Conservation (phyloP, 1,284 basidiomycete genomes). For the Cryptococcus sp. region DNA sequence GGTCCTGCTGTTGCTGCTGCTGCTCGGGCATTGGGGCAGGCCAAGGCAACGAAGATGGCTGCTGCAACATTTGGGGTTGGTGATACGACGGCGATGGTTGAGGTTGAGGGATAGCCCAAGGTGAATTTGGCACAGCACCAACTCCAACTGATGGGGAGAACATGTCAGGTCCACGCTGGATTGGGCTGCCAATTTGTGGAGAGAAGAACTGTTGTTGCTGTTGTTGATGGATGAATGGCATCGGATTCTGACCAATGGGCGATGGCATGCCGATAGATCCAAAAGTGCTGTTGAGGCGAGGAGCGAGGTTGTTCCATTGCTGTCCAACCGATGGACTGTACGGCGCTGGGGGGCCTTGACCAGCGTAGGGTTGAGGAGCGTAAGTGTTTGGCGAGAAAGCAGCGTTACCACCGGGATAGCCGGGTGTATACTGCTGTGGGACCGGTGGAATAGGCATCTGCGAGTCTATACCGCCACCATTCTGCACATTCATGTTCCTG, state of each 20-base stretch:
- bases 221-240: constrained; percentile 25
- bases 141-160: constrained; percentile 30
- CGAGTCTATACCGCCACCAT: constrained; percentile 14
- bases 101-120: constrained; percentile 34
- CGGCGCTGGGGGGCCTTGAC: constrained; percentile 11
- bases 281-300: constrained; percentile 12
- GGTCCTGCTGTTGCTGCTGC: constrained; percentile 17
- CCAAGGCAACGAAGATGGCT: constrained; percentile 3
- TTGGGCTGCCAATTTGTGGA: constrained; percentile 23
- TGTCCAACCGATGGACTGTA: constrained; percentile 20
- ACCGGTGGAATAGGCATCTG: constrained; percentile 13
- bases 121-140: constrained; percentile 26
- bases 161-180: constrained; percentile 15
- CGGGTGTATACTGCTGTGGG: constrained; percentile 13
- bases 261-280: constrained; percentile 31
- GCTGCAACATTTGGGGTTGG: constrained; percentile 11
- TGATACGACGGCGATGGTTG: neutral
- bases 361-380: constrained; percentile 15
- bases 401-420: constrained; percentile 14
- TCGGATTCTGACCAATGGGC: constrained; percentile 26
- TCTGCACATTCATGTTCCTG: constrained; percentile 33
- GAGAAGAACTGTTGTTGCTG: constrained; percentile 27
- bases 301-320: constrained; percentile 10
- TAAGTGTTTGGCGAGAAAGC: constrained; percentile 15
- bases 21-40: constrained; percentile 9